A percentile compares a stretch with the other conserved stretches of the same genome.
Evolutionary conservation across 208 protist genomes (phyloP).

Genomic region (Crithidia fasciculata): DNA sequence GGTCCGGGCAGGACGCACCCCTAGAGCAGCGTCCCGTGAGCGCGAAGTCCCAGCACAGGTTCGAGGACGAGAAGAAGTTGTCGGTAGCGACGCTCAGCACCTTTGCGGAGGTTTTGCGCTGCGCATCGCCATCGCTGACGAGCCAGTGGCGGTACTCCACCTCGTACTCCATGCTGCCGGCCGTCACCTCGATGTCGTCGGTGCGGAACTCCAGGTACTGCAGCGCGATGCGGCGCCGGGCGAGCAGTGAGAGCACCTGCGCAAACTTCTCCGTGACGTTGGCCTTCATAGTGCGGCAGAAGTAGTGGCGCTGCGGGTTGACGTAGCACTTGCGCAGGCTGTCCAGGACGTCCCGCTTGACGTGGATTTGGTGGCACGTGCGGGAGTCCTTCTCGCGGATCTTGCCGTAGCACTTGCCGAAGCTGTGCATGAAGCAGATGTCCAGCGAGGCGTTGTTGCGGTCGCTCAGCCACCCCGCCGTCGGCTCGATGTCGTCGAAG

Average conservation of each 20-base stretch:
- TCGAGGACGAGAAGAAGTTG: conserved; percentile 59
- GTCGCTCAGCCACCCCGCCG: conserved; percentile 56
- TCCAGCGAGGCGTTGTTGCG: conserved; percentile 55
- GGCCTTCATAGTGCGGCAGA: conserved; percentile 66
- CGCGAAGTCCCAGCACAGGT: conserved; percentile 59
- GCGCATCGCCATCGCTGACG: conserved; percentile 26
- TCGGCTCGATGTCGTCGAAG: conserved; percentile 56
- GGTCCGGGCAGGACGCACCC: conserved; percentile 42
- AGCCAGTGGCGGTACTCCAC: conserved; percentile 61
- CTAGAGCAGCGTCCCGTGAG: conserved; percentile 48
- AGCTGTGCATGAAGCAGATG: conserved; percentile 78
- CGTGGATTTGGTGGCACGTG: conserved; percentile 67
- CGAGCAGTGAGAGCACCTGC: conserved; percentile 48
- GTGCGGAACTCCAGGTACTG: conserved; percentile 67
- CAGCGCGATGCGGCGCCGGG: conserved; percentile 41
- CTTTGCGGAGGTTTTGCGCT: conserved; percentile 12
- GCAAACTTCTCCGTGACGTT: conserved; percentile 55
- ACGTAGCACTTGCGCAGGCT: conserved; percentile 48
- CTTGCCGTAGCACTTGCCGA: conserved; percentile 62
- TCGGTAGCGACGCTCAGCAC: conserved; percentile 27
- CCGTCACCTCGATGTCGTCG: conserved; percentile 51
- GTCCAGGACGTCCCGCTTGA: conserved; percentile 44
- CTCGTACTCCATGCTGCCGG: conserved; percentile 55
- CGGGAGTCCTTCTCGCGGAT: conserved; percentile 45
- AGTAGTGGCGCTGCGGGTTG: conserved; percentile 51